Percentiles rank a stretch among this genome's conserved stretches.
Evolutionary conservation across 441 rosid species (phyloP).

Genomic region (Viola pubescens): DNA sequence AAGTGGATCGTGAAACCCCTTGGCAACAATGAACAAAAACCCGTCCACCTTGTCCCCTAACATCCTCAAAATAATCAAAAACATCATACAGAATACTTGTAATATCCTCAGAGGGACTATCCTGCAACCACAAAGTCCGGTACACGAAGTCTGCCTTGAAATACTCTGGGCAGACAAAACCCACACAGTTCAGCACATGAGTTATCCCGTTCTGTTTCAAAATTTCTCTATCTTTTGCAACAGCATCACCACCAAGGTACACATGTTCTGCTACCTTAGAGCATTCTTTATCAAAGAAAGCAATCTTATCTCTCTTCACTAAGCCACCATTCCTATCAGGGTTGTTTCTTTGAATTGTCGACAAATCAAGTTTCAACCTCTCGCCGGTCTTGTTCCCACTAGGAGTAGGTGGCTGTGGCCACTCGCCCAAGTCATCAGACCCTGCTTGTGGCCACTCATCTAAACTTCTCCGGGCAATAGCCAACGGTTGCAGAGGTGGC

Average conservation of each 20-base stretch:
- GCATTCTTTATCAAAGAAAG: slow-evolving; percentile 88
- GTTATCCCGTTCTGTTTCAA: slow-evolving; percentile 76
- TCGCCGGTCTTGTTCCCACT: slow-evolving; percentile 70
- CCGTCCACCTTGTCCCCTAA: slow-evolving; percentile 77
- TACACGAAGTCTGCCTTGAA: slow-evolving; percentile 79
- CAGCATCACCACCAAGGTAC: slow-evolving; percentile 94
- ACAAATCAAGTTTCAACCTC: slow-evolving; percentile 86
- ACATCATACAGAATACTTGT: slow-evolving; percentile 93
- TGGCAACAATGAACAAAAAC: slow-evolving; percentile 96
- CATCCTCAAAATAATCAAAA: slow-evolving; percentile 97
- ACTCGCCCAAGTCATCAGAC: slow-evolving; percentile 89
- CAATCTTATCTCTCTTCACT: slow-evolving; percentile 83
- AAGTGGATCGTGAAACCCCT: slow-evolving; percentile 95
- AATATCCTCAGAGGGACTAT: slow-evolving; percentile 94
- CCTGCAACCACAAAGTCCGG: slow-evolving; percentile 95
- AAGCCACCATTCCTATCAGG: slow-evolving; percentile 61
- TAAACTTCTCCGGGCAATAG: slow-evolving; percentile 81
- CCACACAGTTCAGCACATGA: slow-evolving; percentile 87
- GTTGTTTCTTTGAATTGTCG: slow-evolving; percentile 53
- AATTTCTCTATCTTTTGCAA: slow-evolving; percentile 75
- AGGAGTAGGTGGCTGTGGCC: slow-evolving; percentile 90
- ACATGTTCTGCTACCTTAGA: slow-evolving; percentile 92
- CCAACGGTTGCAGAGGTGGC: slow-evolving; percentile 89
- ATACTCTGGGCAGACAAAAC: slow-evolving; percentile 95
- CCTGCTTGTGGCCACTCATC: slow-evolving; percentile 97